These are phyloP conservation scores for Boletus rubropictus DNA, from an alignment of 768 basidiomycete species.

Conservation along the genomic window DNA sequence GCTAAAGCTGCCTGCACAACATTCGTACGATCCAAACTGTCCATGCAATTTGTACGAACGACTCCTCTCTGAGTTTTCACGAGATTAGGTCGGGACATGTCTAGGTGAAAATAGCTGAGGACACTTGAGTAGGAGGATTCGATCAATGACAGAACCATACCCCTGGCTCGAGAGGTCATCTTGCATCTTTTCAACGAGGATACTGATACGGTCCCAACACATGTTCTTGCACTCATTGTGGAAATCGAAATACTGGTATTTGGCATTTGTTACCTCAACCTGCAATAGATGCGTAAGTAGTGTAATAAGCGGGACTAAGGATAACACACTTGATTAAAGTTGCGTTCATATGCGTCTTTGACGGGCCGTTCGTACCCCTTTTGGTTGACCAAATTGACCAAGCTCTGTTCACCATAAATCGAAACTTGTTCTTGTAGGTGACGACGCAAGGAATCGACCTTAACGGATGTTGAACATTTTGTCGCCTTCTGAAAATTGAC, in stretches of 20 bases:
- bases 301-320: background rate
- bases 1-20: conserved; percentile 91
- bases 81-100: conserved; percentile 41
- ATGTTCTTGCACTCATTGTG: conserved; percentile 91
- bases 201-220: conserved; percentile 88
- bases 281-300: conserved; percentile 21
- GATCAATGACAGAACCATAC: conserved; percentile 31
- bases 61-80: conserved; percentile 64
- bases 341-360: conserved; percentile 90
- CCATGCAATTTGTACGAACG: conserved; percentile 97
- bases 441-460: conserved; percentile 65
- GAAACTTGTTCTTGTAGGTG: conserved; percentile 73
- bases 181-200: conserved; percentile 72
- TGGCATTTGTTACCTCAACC: conserved; percentile 61
- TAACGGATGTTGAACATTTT: conserved; percentile 4
- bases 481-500: background rate
- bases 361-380: conserved; percentile 89
- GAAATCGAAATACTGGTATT: conserved; percentile 96
- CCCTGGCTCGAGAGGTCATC: conserved; percentile 65
- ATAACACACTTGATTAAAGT: conserved; percentile 52
- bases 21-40: conserved; percentile 93
- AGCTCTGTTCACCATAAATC: conserved; percentile 68
- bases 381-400: conserved; percentile 92
- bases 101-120: conserved; percentile 72
- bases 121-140: conserved; percentile 5